Percentiles rank a stretch among this genome's conserved stretches.
These are phyloP conservation scores for Aspergillus udagawae DNA, from an alignment of 2,329 filamentous ascomycete genomes.

Conservation along the genomic window DNA sequence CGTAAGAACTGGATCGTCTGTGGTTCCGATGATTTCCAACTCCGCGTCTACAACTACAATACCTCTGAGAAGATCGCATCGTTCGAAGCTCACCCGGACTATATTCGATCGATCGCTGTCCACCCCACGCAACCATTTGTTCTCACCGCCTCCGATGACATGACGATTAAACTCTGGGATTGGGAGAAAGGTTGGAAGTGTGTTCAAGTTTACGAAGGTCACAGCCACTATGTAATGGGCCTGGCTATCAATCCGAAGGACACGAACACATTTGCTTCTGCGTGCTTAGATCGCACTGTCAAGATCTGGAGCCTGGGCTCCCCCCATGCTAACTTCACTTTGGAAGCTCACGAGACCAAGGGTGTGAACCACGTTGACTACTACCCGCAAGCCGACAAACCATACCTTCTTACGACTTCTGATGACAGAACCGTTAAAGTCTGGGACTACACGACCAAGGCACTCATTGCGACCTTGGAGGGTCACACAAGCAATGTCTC, in stretches of 20 bases:
- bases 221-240: constrained; percentile 96
- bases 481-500: constrained; percentile 98
- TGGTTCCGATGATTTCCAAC: constrained; percentile 86
- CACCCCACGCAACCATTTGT: constrained; percentile 96
- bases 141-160: constrained; percentile 93
- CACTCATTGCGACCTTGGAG: constrained; percentile 90
- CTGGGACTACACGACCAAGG: constrained; percentile 99
- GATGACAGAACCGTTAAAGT: constrained; percentile 97
- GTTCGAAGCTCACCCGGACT: constrained; percentile 97
- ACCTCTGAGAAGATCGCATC: constrained; percentile 97
- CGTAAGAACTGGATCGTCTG: constrained; percentile 99
- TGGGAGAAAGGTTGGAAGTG: constrained; percentile 99
- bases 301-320: constrained; percentile 98
- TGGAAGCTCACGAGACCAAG: constrained; percentile 95
- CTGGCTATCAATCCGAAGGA: constrained; percentile 97
- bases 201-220: constrained; percentile 93
- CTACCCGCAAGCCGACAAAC: constrained; percentile 65
- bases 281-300: constrained; percentile 92
- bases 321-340: constrained; percentile 89
- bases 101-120: constrained; percentile 93
- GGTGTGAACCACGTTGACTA: constrained; percentile 98
- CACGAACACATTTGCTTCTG: constrained; percentile 86
- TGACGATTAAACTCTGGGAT: constrained; percentile 98
- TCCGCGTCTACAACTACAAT: constrained; percentile 97
- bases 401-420: constrained; percentile 90